A percentile compares a stretch with the other conserved stretches of the same genome.
phyloP scores from a whole-genome alignment of 129 eudicot genomes.

The Helichrysum umbraculigerum region DNA sequence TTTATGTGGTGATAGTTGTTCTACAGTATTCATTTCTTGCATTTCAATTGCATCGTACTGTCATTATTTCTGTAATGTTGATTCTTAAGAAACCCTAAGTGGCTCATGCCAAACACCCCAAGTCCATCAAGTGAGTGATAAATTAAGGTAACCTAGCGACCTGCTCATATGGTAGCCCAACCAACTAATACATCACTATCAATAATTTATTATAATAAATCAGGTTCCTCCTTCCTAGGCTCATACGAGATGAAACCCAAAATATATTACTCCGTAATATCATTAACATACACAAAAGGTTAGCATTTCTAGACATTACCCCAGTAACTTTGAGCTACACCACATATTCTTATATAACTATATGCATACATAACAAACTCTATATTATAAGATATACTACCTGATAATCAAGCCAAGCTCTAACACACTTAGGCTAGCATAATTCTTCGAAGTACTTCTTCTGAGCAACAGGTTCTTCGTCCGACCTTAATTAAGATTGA shows the following conservation, averaged over 20 bases:
- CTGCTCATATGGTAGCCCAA: neutral
- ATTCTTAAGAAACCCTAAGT: too few species aligned
- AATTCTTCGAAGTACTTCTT: constrained; percentile 63
- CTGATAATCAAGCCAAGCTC: constrained; percentile 73
- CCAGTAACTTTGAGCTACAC: neutral
- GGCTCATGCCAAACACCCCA: too few species aligned
- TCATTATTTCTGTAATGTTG: too few species aligned
- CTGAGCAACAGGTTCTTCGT: constrained; percentile 79
- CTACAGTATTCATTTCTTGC: neutral
- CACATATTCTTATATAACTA: neutral
- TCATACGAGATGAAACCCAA: neutral
- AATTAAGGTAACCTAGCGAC: too few species aligned
- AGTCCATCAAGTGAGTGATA: too few species aligned
- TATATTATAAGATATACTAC: constrained; percentile 33
- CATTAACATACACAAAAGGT: neutral
- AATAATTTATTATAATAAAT: too few species aligned
- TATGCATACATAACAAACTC: neutral
- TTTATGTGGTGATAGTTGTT: too few species aligned
- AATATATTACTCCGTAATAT: too few species aligned
- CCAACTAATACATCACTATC: neutral
- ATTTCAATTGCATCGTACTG: neutral
- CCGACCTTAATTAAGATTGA: constrained; percentile 42
- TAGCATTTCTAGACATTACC: neutral
- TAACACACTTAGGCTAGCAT: constrained; percentile 80
- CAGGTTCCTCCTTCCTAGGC: neutral